Base-by-base conservation (phyloP, 2,329 filamentous ascomycete species). In the Xylaria sp. region DNA sequence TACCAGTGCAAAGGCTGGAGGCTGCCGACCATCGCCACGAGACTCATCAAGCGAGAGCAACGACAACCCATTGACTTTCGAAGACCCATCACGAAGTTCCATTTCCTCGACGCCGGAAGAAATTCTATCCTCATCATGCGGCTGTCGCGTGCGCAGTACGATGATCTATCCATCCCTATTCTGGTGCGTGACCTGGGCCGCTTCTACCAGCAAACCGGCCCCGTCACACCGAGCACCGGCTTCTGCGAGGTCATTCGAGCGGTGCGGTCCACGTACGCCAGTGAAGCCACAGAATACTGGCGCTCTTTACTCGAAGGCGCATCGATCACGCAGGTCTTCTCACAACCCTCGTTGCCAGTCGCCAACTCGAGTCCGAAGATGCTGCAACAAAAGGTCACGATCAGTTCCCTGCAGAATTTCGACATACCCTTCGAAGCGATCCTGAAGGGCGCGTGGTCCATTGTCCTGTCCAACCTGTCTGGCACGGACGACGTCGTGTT, bases 361-460 rank as follows among this genome's bases (percentile, higher is more conserved):
- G 72, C 76, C 35, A 76, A 71, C 6, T 71, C 69, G 11, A 75
- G 73, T 52, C 71, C 74, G 57, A 76, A 73, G 60, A 78, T 75
- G 0, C 59, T 81, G 7, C 69, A 68, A 2, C 73, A 77, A 57
- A 74, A 73, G 18, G 73, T 79, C 16, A 65, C 76, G 0, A 68
- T 80, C 1, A 75, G 74, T 5, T 74, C 76, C 8, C 67, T 80
- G 3, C 66, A 74, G 6, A 76, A 76, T 42, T 71, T 80, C 2
- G 77, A 76, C 7, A 75, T 83, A 59, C 74, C 75, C 0, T 80
- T 81, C 44, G 79, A 82, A 59, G 78, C 80, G 0, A 76, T 85
- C 2, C 73, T 85, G 39, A 84, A 83, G 67, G 78, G 81, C 0
- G 82, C 82, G 0, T 86, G 83, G 82, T 79, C 81, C 0, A 77